These are phyloP conservation scores for Chytridium lagenaria DNA, from an alignment of 371 early-diverging fungal species.

Conservation along the genomic window DNA sequence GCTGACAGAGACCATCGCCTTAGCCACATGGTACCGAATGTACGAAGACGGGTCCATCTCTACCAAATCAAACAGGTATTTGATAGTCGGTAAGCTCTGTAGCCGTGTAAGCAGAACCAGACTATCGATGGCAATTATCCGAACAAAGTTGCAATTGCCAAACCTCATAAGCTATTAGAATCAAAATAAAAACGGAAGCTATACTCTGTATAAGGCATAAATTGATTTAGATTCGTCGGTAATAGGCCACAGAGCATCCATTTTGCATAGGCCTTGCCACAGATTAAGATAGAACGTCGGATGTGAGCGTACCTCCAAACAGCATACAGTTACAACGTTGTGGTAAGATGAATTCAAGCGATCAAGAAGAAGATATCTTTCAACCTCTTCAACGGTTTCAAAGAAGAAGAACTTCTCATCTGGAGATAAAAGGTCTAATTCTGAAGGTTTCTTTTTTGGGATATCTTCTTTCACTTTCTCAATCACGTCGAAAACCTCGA, in stretches of 20 bases:
- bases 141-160: slow-evolving; percentile 45
- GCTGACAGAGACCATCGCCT: slow-evolving; percentile 17
- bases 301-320: slow-evolving; percentile 63
- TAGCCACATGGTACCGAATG: slow-evolving; percentile 42
- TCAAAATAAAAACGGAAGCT: neutral
- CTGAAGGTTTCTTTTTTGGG: slow-evolving; percentile 5
- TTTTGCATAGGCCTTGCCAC: slow-evolving; percentile 61
- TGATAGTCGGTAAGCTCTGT: slow-evolving; percentile 18
- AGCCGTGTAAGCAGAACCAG: slow-evolving; percentile 44
- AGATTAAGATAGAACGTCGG: slow-evolving; percentile 75
- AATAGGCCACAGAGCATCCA: slow-evolving; percentile 68
- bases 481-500: slow-evolving; percentile 56
- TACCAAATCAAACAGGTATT: slow-evolving; percentile 36
- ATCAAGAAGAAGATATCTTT: slow-evolving; percentile 80
- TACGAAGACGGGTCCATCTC: slow-evolving; percentile 42
- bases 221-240: slow-evolving; percentile 70
- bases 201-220: slow-evolving; percentile 51
- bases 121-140: slow-evolving; percentile 44
- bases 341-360: slow-evolving; percentile 84
- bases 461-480: slow-evolving; percentile 38
- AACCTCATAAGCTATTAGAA: neutral
- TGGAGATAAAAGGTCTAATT: slow-evolving; percentile 23
- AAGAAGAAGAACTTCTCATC: slow-evolving; percentile 63
- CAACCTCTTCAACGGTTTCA: slow-evolving; percentile 65
- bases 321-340: slow-evolving; percentile 80